phyloP scores from a whole-genome alignment of 225 moss, liverwort and hornwort species.

The Ulota crispa region DNA sequence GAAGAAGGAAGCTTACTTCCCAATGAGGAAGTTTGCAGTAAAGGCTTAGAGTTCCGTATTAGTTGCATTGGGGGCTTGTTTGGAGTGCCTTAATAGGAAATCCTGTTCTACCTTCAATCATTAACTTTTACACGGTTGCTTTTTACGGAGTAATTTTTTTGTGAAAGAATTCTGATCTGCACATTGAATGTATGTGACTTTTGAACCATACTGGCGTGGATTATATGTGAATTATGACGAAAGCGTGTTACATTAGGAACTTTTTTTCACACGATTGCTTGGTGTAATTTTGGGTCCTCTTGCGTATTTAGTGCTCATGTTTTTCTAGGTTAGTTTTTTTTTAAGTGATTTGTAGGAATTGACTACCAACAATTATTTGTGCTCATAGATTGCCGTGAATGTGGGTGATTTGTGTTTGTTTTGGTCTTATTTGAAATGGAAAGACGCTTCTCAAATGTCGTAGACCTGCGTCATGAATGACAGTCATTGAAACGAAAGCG shows the following conservation, averaged over 20 bases:
- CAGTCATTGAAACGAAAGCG: too few relatives aligned
- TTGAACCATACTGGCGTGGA: not conserved
- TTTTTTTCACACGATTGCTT: not conserved
- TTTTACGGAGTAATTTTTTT: not conserved
- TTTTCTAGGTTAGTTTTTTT: not conserved
- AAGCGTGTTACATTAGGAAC: not conserved
- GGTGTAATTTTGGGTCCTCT: not conserved
- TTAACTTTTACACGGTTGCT: not conserved
- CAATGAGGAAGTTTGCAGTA: slow-evolving; percentile 74
- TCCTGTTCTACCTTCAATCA: slow-evolving; percentile 3
- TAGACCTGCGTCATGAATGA: too few relatives aligned
- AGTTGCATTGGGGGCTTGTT: slow-evolving; percentile 10
- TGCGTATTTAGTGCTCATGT: not conserved
- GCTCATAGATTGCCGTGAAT: not conserved
- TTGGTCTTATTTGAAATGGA: too few relatives aligned
- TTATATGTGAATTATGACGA: too few relatives aligned
- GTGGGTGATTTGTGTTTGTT: not conserved
- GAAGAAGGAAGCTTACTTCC: slow-evolving; percentile 82
- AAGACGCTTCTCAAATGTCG: too few relatives aligned
- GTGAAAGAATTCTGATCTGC: not conserved
- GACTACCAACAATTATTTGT: not conserved
- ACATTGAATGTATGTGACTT: not conserved
- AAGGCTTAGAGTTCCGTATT: slow-evolving; percentile 49
- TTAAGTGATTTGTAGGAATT: not conserved
- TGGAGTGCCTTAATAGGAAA: slow-evolving; percentile 8